These are phyloP conservation scores for Linnemannia exigua DNA, from an alignment of 192 early-diverging fungal genomes.

Conservation along the genomic window DNA sequence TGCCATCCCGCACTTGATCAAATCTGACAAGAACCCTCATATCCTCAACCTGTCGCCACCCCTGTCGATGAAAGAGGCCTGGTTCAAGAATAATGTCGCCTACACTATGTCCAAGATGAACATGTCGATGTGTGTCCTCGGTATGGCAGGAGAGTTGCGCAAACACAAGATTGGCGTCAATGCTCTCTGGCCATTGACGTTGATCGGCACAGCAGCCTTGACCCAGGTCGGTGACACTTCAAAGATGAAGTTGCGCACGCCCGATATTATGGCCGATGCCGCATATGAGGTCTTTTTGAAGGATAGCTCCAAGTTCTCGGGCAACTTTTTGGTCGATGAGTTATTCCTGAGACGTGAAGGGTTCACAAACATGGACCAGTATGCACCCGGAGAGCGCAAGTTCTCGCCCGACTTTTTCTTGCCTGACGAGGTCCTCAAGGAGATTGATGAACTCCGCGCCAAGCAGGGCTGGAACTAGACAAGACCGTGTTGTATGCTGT, in stretches of 20 bases:
- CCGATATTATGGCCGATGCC: slow-evolving; percentile 84
- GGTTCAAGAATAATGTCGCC: slow-evolving; percentile 77
- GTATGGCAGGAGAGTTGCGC: slow-evolving; percentile 77
- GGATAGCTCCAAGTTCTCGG: slow-evolving; percentile 66
- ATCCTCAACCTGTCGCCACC: slow-evolving; percentile 84
- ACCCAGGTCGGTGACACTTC: slow-evolving; percentile 54
- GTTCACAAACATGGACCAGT: slow-evolving; percentile 78
- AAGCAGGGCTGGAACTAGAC: slow-evolving; percentile 51
- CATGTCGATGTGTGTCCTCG: slow-evolving; percentile 84
- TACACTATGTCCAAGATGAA: slow-evolving; percentile 81
- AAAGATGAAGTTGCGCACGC: slow-evolving; percentile 53
- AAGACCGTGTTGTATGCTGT: not conserved
- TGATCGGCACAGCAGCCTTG: slow-evolving; percentile 82
- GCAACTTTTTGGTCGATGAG: slow-evolving; percentile 88
- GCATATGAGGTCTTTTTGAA: slow-evolving; percentile 74
- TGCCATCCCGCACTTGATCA: slow-evolving; percentile 76
- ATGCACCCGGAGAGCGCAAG: slow-evolving; percentile 72
- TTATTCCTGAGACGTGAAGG: slow-evolving; percentile 78
- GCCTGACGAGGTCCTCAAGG: slow-evolving; percentile 55
- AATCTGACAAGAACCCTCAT: slow-evolving; percentile 76
- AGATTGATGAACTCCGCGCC: slow-evolving; percentile 39
- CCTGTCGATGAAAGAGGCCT: slow-evolving; percentile 74
- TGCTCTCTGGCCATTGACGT: slow-evolving; percentile 75
- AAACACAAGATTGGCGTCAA: slow-evolving; percentile 81
- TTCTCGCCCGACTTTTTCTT: slow-evolving; percentile 77